Percentiles rank a stretch among this genome's conserved stretches.
Conservation (phyloP, 2,329 filamentous ascomycete species). For the Orbilia ellipsospora region DNA sequence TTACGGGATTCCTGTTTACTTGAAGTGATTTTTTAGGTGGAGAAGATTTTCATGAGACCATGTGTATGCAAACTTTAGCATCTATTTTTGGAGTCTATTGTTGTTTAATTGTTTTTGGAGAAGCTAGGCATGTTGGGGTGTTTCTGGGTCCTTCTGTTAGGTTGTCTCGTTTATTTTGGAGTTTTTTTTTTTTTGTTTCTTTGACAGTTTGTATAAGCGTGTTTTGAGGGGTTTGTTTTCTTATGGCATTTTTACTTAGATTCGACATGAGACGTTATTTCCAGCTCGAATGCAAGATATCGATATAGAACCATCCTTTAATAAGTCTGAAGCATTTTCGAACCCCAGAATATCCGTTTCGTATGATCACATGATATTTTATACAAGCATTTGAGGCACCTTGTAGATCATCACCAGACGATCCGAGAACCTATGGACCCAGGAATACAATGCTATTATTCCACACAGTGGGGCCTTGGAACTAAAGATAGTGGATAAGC, state of each 20-base stretch:
- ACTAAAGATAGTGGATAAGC: constrained; percentile 33
- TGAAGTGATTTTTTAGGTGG: constrained; percentile 63
- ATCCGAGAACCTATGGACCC: background rate
- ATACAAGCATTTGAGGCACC: background rate
- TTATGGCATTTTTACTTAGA: no score
- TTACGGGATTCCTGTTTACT: constrained; percentile 92
- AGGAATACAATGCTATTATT: background rate
- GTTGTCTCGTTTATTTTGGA: constrained; percentile 3
- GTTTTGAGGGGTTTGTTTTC: background rate
- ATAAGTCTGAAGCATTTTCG: background rate
- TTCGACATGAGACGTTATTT: background rate
- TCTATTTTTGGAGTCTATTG: constrained; percentile 12
- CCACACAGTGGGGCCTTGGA: background rate
- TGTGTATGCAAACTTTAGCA: constrained; percentile 27
- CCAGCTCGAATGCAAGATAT: background rate
- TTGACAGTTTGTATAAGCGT: constrained; percentile 18
- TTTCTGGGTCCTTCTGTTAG: constrained; percentile 7
- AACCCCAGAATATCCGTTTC: background rate
- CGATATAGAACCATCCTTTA: background rate
- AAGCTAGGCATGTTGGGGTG: constrained; percentile 37
- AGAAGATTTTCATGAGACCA: constrained; percentile 5
- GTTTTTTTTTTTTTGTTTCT: constrained; percentile 19
- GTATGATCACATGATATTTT: background rate
- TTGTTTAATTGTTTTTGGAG: constrained; percentile 10
- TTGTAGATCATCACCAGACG: background rate